These are phyloP conservation scores for Bonia amplexicaulis DNA, from an alignment of 176 grass and related monocot genomes.

Conservation along the genomic window DNA sequence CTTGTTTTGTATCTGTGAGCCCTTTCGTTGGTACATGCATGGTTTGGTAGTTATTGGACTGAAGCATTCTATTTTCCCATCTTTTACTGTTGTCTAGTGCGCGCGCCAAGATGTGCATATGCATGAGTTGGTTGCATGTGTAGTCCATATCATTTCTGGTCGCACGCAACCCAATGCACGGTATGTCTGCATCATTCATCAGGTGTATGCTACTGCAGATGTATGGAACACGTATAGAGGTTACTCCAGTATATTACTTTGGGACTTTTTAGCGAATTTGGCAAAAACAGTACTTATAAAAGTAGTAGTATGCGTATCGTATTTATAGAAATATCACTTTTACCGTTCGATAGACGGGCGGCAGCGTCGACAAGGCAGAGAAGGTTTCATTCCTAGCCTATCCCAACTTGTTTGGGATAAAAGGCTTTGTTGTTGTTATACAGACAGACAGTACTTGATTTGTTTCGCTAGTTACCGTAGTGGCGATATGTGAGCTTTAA, in stretches of 20 bases:
- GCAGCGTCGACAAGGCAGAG: too few relatives aligned
- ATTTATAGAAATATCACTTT: too few relatives aligned
- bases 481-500: background rate
- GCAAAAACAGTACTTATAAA: too few relatives aligned
- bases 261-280: too few relatives aligned
- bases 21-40: constrained; percentile 32
- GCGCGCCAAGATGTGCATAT: background rate
- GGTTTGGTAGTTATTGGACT: constrained; percentile 24
- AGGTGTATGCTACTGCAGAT: background rate
- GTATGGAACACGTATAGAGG: background rate
- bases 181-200: too few relatives aligned
- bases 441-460: background rate
- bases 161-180: too few relatives aligned
- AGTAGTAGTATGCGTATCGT: too few relatives aligned
- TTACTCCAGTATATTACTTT: background rate
- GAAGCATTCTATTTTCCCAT: background rate
- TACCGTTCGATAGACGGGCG: too few relatives aligned
- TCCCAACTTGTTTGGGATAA: too few relatives aligned
- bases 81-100: background rate
- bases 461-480: background rate
- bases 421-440: too few relatives aligned
- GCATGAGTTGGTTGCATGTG: background rate
- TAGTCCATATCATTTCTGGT: background rate
- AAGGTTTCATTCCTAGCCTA: too few relatives aligned
- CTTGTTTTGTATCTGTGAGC: background rate